Conservation (phyloP, 805 yeast species). For the Candida ortonii region DNA sequence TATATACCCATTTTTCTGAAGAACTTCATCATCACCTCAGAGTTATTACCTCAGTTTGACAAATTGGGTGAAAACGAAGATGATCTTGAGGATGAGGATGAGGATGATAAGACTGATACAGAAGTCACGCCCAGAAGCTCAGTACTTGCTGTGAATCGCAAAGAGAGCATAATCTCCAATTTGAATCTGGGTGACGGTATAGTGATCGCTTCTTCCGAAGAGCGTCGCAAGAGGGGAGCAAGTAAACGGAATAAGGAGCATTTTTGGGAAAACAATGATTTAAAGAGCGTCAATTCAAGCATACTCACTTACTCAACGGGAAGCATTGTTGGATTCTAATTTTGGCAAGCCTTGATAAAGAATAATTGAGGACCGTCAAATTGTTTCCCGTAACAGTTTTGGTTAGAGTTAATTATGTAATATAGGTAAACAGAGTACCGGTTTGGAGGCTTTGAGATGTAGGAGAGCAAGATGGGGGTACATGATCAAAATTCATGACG, state of each 20-base stretch:
- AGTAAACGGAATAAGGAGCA: slow-evolving; percentile 11
- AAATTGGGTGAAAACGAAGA: slow-evolving; percentile 7
- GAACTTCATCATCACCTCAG: slow-evolving; percentile 26
- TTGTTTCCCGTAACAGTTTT: no score
- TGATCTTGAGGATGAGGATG: slow-evolving; percentile 5
- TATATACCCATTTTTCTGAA: slow-evolving; percentile 31
- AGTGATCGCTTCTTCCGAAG: slow-evolving; percentile 2
- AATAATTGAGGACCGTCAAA: no score
- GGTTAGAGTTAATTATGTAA: no score
- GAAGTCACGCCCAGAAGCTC: slow-evolving; percentile 7
- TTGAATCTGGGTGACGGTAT: slow-evolving; percentile 8
- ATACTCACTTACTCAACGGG: slow-evolving; percentile 26
- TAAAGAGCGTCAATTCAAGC: slow-evolving; percentile 26
- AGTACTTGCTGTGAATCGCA: slow-evolving; percentile 7
- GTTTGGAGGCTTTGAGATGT: no score
- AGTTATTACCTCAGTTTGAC: slow-evolving; percentile 21
- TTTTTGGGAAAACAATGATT: slow-evolving; percentile 25
- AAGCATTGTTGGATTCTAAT: slow-evolving; percentile 27
- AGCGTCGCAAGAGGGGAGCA: slow-evolving; percentile 3
- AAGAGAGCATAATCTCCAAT: slow-evolving; percentile 18
- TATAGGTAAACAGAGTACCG: no score
- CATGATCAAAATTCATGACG: no score
- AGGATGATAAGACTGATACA: slow-evolving; percentile 9
- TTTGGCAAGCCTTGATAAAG: no score
- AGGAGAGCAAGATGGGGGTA: no score